These are phyloP conservation scores for Talaromyces liani DNA, from an alignment of 495 filamentous ascomycete species.

Conservation along the genomic window DNA sequence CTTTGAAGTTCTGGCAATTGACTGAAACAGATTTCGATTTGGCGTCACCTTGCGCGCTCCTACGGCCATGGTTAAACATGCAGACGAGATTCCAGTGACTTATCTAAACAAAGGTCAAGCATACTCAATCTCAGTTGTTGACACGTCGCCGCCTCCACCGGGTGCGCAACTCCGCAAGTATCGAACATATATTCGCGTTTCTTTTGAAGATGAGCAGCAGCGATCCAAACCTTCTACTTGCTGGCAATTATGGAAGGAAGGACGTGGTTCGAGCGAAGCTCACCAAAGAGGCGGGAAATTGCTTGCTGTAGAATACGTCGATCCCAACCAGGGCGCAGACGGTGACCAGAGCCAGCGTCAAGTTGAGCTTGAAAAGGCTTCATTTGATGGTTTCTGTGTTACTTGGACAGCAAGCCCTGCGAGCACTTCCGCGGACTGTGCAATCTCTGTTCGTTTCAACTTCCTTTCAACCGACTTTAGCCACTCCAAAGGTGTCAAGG, in stretches of 20 bases:
- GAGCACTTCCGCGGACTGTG: constrained; percentile 57
- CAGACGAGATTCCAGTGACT: constrained; percentile 84
- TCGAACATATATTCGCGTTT: constrained; percentile 81
- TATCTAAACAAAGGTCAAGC: constrained; percentile 97
- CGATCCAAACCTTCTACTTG: constrained; percentile 70
- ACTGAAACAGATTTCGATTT: constrained; percentile 72
- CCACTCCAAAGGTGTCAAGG: constrained; percentile 96
- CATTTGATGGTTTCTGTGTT: constrained; percentile 88
- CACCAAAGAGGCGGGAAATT: constrained; percentile 81
- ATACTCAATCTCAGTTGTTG: constrained; percentile 72
- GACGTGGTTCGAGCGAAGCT: constrained; percentile 79
- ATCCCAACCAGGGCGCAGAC: constrained; percentile 60
- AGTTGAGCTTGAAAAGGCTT: constrained; percentile 72
- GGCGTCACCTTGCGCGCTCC: constrained; percentile 85
- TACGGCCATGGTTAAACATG: constrained; percentile 89
- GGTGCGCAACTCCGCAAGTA: constrained; percentile 52
- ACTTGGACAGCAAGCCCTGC: constrained; percentile 69
- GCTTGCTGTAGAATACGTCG: constrained; percentile 89
- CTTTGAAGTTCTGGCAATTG: constrained; percentile 9
- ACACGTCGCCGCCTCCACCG: constrained; percentile 42
- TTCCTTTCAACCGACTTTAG: constrained; percentile 98
- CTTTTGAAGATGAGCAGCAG: constrained; percentile 91
- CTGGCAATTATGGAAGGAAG: constrained; percentile 97
- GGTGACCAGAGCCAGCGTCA: constrained; percentile 65
- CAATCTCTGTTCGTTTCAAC: constrained; percentile 87